Conservation (phyloP, 129 eudicot genomes). For the Flaveria bidentis region DNA sequence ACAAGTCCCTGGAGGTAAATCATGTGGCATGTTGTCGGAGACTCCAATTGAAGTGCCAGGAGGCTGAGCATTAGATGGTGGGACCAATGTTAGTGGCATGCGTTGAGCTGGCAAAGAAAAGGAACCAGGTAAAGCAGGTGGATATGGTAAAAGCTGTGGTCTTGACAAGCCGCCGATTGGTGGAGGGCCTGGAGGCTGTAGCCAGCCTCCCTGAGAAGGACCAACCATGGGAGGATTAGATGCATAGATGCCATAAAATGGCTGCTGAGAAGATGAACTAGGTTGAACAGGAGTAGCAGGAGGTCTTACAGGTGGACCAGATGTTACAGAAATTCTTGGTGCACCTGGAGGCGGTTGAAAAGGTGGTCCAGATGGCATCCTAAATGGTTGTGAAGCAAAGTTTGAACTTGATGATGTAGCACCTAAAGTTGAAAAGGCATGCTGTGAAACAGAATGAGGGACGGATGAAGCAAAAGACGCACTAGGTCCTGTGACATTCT, state of each 20-base stretch:
- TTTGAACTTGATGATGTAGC: constrained; percentile 38
- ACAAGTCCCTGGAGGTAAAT: constrained; percentile 84
- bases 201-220: constrained; percentile 74
- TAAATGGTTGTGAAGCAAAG: constrained; percentile 35
- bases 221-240: constrained; percentile 50
- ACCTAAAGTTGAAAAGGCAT: constrained; percentile 42
- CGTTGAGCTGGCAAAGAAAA: constrained; percentile 61
- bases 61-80: constrained; percentile 67
- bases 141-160: constrained; percentile 62
- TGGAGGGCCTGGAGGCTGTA: constrained; percentile 46
- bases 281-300: constrained; percentile 43
- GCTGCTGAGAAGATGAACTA: constrained; percentile 53
- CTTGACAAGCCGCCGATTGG: constrained; percentile 54
- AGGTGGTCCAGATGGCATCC: constrained; percentile 56
- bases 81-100: constrained; percentile 47
- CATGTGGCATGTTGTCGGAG: constrained; percentile 51
- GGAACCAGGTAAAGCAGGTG: constrained; percentile 53
- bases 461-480: constrained; percentile 38
- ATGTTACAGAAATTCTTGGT: constrained; percentile 38
- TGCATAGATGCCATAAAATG: constrained; percentile 42
- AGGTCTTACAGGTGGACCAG: constrained; percentile 56
- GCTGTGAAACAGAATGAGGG: constrained; percentile 49
- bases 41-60: constrained; percentile 70
- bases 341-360: constrained; percentile 57
- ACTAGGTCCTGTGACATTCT: constrained; percentile 44